Conservation (phyloP, 768 basidiomycete genomes). For the Russula sp. region DNA sequence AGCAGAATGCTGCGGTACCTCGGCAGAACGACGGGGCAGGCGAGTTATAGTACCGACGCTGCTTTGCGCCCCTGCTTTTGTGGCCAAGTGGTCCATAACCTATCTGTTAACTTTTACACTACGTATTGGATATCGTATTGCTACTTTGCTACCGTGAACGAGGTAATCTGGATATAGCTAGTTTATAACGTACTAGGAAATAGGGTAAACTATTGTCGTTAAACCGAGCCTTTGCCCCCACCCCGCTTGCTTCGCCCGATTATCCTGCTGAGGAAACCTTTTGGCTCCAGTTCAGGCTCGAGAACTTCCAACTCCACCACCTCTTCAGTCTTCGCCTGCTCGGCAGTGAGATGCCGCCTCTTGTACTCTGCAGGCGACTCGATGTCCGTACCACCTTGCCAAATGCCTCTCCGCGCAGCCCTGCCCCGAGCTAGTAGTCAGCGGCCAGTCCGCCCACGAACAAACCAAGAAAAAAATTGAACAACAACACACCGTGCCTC, state of each 20-base stretch:
- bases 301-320: background rate
- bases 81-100: background rate
- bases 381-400: conserved; percentile 30
- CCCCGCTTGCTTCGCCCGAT: background rate
- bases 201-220: background rate
- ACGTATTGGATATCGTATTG: background rate
- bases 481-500: conserved; percentile 54
- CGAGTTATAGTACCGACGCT: background rate
- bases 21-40: background rate
- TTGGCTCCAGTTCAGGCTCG: background rate
- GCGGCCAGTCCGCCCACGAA: background rate
- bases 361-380: conserved; percentile 45
- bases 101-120: background rate
- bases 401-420: conserved; percentile 35
- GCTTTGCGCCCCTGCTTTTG: background rate
- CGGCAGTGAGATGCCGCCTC: conserved; percentile 27
- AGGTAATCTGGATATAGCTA: background rate
- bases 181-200: background rate
- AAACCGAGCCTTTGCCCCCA: background rate
- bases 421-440: background rate
- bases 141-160: background rate
- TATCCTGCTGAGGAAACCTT: background rate
- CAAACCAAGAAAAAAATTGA: background rate
- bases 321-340: background rate
- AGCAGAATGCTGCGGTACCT: background rate